Conservation (phyloP, 441 rosid genomes). For the Arabidopsis hybrid region DNA sequence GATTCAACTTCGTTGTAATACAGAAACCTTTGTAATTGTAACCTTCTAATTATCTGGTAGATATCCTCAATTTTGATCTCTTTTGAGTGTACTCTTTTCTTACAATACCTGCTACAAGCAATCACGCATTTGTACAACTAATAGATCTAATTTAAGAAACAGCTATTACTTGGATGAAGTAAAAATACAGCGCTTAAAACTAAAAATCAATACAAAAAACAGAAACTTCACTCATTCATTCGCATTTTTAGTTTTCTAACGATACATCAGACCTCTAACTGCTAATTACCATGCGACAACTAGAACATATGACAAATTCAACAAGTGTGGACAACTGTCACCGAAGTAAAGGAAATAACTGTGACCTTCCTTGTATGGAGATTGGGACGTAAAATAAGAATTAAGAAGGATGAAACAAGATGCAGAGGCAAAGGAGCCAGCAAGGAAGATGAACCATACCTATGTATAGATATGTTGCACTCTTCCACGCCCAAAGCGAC, state of each 20-base stretch:
- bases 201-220: not conserved
- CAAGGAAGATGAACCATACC: constrained; percentile 89
- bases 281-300: not conserved
- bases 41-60: constrained; percentile 28
- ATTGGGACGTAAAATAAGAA: not conserved
- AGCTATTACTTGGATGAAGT: not conserved
- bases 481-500: constrained; percentile 90
- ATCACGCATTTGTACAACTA: not conserved
- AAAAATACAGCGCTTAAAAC: not conserved
- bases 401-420: constrained; percentile 44
- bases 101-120: too few relatives aligned
- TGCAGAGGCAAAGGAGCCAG: constrained; percentile 68
- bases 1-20: constrained; percentile 7
- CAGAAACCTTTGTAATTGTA: constrained; percentile 6
- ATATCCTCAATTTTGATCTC: constrained; percentile 32
- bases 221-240: constrained; percentile 5
- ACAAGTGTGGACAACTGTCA: not conserved
- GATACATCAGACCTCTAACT: constrained; percentile 4
- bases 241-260: not conserved
- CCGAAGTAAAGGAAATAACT: not conserved
- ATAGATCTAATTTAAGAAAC: not conserved
- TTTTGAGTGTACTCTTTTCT: constrained; percentile 11
- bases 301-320: not conserved
- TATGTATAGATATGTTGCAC: constrained; percentile 88
- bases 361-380: not conserved